Evolutionary conservation across 2,329 filamentous ascomycete species (phyloP), one percentile per base, ranked within the genome.

Genomic region (Pseudopyricularia javanii): DNA sequence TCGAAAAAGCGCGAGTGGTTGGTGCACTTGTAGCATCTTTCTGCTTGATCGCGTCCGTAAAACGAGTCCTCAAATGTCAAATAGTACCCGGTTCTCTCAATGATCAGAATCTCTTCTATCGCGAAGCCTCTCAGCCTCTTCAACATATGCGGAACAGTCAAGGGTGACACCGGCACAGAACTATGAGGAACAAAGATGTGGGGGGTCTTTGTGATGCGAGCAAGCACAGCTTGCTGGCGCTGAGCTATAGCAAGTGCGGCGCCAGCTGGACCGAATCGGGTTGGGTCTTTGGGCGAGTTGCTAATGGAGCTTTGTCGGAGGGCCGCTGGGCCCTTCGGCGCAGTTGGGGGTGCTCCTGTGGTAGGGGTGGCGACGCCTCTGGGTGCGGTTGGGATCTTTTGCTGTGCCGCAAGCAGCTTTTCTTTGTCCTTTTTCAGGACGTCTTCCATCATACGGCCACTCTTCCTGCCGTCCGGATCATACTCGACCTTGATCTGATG

Each of bases 171-270:
- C 1, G 93, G 93, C 2, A 98, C 91, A 59, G 86, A 90, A 55
- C 83, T 80, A 59, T 88, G 81, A n/a, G 88, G 78, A 54, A 98
- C 85, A 64, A 95, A 96, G 35, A 97, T 83, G 64, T 95, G 96
- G 0, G 93, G 93, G 55, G 88, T 83, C 51, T 82, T 79, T 62
- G 14, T 30, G 40, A 34, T 47, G 28, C 37, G 24, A 1, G 37
- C 17, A 35, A 50, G 30, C 11, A 35, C 48, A 43, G 40, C 37
- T 15, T 47, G 37, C 11, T 32, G 30, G 20, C 30, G 32, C 20
- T 34, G 24, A 15, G 37, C 40, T 26, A 28, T 22, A 12, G 35
- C 22, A 14, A 28, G 50, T 17, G 35, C 26, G 15, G 26, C n/a
- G 17, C 64, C 55, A 22, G 61, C 57, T 26, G 33, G 14, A 14